A percentile compares a stretch with the other conserved stretches of the same genome.
Conservation (phyloP, 371 early-diverging fungal genomes). For the Mortierella sp. region DNA sequence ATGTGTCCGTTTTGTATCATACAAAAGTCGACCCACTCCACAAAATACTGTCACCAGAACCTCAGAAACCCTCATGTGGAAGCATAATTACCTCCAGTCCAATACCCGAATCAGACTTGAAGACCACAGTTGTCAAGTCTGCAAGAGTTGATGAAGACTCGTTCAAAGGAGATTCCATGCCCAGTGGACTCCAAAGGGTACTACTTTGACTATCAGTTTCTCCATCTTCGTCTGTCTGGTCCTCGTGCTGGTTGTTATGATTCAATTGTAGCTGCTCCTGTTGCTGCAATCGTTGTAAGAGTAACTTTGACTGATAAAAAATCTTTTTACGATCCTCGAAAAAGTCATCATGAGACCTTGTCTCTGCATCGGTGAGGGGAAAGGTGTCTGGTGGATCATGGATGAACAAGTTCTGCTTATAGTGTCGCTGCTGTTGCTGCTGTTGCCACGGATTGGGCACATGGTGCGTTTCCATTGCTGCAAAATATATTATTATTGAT, state of each 20-base stretch:
- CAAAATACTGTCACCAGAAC: background rate
- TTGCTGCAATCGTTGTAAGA: conserved; percentile 22
- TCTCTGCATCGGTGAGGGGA: conserved; percentile 11
- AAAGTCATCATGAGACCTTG: conserved; percentile 24
- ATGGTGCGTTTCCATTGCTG: conserved; percentile 39
- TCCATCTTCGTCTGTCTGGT: conserved; percentile 18
- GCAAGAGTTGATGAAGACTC: conserved; percentile 37
- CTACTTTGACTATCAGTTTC: conserved; percentile 35
- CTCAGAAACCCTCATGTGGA: background rate
- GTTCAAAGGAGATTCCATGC: conserved; percentile 42
- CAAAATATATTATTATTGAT: background rate
- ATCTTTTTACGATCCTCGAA: conserved; percentile 38
- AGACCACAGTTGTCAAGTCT: conserved; percentile 21
- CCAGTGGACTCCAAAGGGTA: conserved; percentile 35
- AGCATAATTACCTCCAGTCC: conserved; percentile 14
- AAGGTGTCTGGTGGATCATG: conserved; percentile 2
- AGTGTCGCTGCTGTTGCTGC: conserved; percentile 22
- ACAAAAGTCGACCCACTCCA: background rate
- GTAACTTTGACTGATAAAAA: conserved; percentile 28
- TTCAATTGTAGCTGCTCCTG: conserved; percentile 10
- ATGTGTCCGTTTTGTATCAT: conserved; percentile 8
- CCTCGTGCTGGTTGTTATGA: conserved; percentile 1
- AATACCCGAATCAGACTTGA: conserved; percentile 12
- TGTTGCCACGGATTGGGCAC: conserved; percentile 45
- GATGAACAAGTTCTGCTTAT: conserved; percentile 10